phyloP scores from a whole-genome alignment of 2,329 filamentous ascomycete species.

The Grosmannia serpens region DNA sequence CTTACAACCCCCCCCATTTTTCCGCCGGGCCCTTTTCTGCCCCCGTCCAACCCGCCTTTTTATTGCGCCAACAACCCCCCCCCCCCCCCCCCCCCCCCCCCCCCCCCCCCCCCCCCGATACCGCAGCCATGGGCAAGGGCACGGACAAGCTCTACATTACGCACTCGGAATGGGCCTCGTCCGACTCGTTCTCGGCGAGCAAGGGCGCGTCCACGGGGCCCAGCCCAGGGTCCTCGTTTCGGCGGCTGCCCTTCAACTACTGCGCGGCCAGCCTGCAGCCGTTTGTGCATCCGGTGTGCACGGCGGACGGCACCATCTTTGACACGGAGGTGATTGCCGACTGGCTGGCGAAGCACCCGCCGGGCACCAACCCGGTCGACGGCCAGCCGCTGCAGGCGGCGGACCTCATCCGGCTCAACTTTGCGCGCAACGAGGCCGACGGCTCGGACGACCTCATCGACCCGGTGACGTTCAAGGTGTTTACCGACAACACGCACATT shows the following conservation, averaged over 20 bases:
- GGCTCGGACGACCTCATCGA: constrained; percentile 75
- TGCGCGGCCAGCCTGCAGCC: constrained; percentile 93
- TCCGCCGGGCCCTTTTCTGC: neutral
- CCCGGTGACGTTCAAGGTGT: constrained; percentile 92
- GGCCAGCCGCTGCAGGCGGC: constrained; percentile 66
- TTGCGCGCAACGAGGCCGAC: constrained; percentile 78
- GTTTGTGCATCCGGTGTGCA: constrained; percentile 91
- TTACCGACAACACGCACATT: constrained; percentile 96
- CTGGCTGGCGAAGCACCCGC: constrained; percentile 76
- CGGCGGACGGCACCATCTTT: constrained; percentile 75
- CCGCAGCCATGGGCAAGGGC: constrained; percentile 33
- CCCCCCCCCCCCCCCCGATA: too few species aligned
- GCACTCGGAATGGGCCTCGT: constrained; percentile 93
- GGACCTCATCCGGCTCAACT: constrained; percentile 83
- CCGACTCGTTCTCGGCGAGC: constrained; percentile 77
- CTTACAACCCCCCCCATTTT: too few species aligned
- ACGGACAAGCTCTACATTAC: constrained; percentile 65
- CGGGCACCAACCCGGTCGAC: constrained; percentile 75
- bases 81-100: too few species aligned
- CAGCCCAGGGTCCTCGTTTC: constrained; percentile 44
- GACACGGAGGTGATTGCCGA: constrained; percentile 88
- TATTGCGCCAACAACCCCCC: neutral
- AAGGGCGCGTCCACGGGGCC: constrained; percentile 43
- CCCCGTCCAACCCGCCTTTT: neutral
- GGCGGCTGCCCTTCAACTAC: constrained; percentile 91